Conservation (phyloP, 352 stramenopile species). For the Peronospora destructor region DNA sequence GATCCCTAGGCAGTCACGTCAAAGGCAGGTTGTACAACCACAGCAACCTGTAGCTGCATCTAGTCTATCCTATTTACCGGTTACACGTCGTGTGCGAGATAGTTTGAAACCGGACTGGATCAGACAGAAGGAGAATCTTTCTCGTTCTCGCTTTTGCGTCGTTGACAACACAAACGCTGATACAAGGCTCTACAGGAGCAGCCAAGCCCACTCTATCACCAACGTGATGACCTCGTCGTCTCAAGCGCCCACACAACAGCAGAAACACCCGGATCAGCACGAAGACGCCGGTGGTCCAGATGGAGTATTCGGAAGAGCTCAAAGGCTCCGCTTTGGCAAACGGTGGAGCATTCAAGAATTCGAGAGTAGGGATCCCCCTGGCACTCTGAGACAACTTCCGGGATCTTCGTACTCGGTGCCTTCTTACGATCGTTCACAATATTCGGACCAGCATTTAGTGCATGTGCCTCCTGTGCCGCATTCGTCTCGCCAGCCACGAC, state of each 20-base stretch:
- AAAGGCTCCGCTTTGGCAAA: conserved; percentile 55
- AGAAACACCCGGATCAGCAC: conserved; percentile 27
- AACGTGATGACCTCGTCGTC: conserved; percentile 12
- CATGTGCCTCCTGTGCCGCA: conserved; percentile 16
- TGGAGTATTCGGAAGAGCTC: conserved; percentile 53
- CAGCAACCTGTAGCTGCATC: conserved; percentile 6
- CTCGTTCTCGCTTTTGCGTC: conserved; percentile 57
- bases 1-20: conserved; percentile 19
- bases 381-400: conserved; percentile 7
- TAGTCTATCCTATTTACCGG: conserved; percentile 5
- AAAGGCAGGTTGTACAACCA: conserved; percentile 2
- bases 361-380: conserved; percentile 24
- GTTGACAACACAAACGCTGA: conserved; percentile 45
- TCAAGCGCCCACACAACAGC: conserved; percentile 8
- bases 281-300: conserved; percentile 33
- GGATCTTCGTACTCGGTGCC: conserved; percentile 18
- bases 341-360: conserved; percentile 56
- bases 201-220: conserved; percentile 17
- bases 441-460: conserved; percentile 12
- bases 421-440: conserved; percentile 22
- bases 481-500: conserved; percentile 20
- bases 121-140: conserved; percentile 49
- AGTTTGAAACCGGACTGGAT: conserved; percentile 74
- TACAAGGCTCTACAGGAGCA: conserved; percentile 38
- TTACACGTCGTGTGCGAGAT: conserved; percentile 18